A percentile compares a stretch with the other conserved stretches of the same genome.
phyloP scores from a whole-genome alignment of 257 asterid species.

The Primulina tabacum region DNA sequence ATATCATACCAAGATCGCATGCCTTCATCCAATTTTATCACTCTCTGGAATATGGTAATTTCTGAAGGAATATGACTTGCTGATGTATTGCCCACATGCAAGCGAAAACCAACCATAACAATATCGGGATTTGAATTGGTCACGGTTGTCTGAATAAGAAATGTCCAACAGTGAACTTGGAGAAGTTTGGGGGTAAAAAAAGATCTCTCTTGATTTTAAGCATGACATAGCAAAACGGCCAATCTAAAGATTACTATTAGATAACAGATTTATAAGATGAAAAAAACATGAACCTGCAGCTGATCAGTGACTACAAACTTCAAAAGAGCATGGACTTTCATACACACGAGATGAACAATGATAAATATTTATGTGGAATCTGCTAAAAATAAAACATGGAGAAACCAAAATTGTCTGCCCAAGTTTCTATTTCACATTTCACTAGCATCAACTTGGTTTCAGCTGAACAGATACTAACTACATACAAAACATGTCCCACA shows the following conservation, averaged over 20 bases:
- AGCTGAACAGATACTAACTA: not conserved
- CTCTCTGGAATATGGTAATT: conserved; percentile 78
- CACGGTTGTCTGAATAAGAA: conserved; percentile 62
- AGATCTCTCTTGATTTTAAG: conserved; percentile 4
- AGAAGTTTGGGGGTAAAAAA: conserved; percentile 20
- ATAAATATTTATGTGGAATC: not conserved
- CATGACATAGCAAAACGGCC: conserved; percentile 5
- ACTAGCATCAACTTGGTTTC: conserved; percentile 10
- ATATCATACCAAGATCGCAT: conserved; percentile 99
- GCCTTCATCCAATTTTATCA: conserved; percentile 87
- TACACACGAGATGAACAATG: not conserved
- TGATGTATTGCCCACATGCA: conserved; percentile 92
- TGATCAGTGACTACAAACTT: conserved; percentile 10
- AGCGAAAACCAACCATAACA: conserved; percentile 93
- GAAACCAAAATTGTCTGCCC: conserved; percentile 6
- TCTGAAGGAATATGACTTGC: conserved; percentile 91
- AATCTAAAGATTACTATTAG: conserved; percentile 1
- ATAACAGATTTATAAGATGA: not conserved
- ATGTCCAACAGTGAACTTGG: conserved; percentile 9
- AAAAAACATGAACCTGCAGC: not conserved
- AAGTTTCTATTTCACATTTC: not conserved
- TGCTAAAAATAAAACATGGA: not conserved
- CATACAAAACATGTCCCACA: too few species aligned
- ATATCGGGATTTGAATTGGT: conserved; percentile 93
- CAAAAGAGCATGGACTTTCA: not conserved